A percentile compares a stretch with the other conserved stretches of the same genome.
Evolutionary conservation across 176 grass and related monocot species (phyloP).

Genomic region (Alopecurus myosuroides): DNA sequence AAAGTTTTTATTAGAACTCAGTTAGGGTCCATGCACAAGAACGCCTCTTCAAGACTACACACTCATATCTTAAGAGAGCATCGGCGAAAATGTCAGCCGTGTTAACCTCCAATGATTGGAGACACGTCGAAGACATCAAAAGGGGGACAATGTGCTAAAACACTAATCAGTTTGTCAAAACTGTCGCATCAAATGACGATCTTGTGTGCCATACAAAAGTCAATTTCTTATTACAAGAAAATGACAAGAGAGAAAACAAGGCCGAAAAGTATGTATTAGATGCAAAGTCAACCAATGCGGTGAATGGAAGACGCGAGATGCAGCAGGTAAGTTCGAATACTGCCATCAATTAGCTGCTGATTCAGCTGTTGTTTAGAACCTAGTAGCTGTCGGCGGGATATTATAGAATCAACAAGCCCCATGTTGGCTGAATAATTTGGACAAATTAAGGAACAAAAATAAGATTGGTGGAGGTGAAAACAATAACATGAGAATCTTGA

Average conservation of each 20-base stretch:
- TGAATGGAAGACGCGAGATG: slow-evolving; percentile 58
- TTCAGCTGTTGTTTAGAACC: slow-evolving; percentile 5
- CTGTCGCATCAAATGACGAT: slow-evolving; percentile 5
- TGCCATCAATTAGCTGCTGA: neutral
- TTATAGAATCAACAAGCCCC: slow-evolving; percentile 31
- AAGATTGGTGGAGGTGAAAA: slow-evolving; percentile 14
- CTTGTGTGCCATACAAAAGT: slow-evolving; percentile 13
- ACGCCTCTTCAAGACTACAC: neutral
- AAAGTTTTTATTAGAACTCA: neutral
- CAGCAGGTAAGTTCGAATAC: neutral
- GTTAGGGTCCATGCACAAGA: neutral
- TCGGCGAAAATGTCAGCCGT: neutral
- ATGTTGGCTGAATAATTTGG: slow-evolving; percentile 28
- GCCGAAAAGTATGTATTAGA: neutral
- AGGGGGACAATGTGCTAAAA: neutral
- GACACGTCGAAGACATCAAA: neutral
- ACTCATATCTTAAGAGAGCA: neutral
- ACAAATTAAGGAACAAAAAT: slow-evolving; percentile 21
- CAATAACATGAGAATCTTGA: slow-evolving; percentile 32
- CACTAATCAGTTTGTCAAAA: neutral
- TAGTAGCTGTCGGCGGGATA: slow-evolving; percentile 12
- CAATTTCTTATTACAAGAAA: slow-evolving; percentile 27
- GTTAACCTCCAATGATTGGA: slow-evolving; percentile 21
- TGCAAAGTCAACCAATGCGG: slow-evolving; percentile 73
- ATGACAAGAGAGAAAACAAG: neutral